These are phyloP conservation scores for Talaromyces thailandensis DNA, from an alignment of 495 filamentous ascomycete genomes.

Conservation along the genomic window DNA sequence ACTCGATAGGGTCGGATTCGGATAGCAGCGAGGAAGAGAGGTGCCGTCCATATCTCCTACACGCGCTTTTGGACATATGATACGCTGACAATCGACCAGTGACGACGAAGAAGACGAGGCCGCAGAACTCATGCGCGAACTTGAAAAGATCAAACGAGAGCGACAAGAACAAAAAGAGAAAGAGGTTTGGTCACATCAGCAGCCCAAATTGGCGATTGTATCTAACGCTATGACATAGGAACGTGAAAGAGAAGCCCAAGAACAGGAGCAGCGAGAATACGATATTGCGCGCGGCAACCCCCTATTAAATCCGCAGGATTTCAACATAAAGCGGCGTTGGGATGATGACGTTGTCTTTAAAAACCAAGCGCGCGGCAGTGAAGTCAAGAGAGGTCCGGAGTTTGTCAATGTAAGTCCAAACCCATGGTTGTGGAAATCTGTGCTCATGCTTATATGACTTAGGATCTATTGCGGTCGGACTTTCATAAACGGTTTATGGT, in stretches of 20 bases:
- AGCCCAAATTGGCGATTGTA: neutral
- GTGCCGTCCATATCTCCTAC: constrained; percentile 15
- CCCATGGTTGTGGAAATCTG: neutral
- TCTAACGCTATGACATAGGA: constrained; percentile 38
- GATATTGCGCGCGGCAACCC: constrained; percentile 93
- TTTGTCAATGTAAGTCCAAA: constrained; percentile 75
- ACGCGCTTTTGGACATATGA: neutral
- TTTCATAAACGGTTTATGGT: constrained; percentile 98
- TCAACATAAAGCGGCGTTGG: constrained; percentile 56
- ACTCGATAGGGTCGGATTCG: constrained; percentile 61
- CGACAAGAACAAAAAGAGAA: constrained; percentile 74
- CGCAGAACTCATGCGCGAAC: constrained; percentile 79
- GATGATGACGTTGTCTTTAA: constrained; percentile 99
- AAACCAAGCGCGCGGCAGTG: constrained; percentile 92
- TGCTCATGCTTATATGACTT: constrained; percentile 15
- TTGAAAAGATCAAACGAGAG: constrained; percentile 92
- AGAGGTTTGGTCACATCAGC: constrained; percentile 46
- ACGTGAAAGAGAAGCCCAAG: constrained; percentile 62
- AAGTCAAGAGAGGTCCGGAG: constrained; percentile 87
- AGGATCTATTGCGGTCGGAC: constrained; percentile 88
- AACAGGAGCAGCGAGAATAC: constrained; percentile 72
- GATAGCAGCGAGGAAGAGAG: constrained; percentile 68
- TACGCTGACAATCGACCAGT: constrained; percentile 24
- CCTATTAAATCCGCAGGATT: constrained; percentile 60
- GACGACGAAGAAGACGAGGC: constrained; percentile 85